These are phyloP conservation scores for Xylariaceae sp. DNA, from an alignment of 2,329 filamentous ascomycete genomes.

Conservation along the genomic window DNA sequence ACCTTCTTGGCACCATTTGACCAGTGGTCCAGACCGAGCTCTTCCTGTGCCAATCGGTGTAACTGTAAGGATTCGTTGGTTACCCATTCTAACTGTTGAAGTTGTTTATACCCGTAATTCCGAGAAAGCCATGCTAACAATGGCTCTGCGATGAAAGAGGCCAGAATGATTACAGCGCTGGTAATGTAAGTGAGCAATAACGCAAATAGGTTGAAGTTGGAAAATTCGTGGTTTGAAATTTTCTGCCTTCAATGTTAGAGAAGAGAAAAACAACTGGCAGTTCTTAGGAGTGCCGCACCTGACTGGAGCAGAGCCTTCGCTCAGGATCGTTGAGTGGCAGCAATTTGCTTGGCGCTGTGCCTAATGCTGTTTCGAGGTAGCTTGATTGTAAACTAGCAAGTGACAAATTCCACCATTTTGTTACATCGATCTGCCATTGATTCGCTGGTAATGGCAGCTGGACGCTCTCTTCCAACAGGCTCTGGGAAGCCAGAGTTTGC, in stretches of 20 bases:
- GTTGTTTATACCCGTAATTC: not conserved
- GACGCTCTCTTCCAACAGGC: not conserved
- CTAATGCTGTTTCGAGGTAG: constrained; percentile 4
- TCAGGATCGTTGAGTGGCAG: not conserved
- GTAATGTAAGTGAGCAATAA: not conserved
- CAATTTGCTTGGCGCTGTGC: not conserved
- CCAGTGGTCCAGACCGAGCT: not conserved
- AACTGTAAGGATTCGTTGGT: not conserved
- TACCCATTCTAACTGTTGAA: not conserved
- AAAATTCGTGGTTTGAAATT: not conserved
- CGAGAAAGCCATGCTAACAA: not conserved
- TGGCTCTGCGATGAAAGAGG: not conserved
- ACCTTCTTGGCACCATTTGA: not conserved
- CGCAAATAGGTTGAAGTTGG: not conserved
- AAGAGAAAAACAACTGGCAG: not conserved
- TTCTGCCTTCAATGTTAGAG: not conserved
- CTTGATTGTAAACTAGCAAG: constrained; percentile 9
- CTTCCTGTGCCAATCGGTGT: not conserved
- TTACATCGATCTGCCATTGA: constrained; percentile 16
- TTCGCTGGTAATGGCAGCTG: constrained; percentile 22
- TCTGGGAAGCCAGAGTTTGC: not conserved
- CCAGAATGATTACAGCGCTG: not conserved
- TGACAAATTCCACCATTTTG: constrained; percentile 5
- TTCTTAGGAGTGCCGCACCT: not conserved
- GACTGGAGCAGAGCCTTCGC: not conserved